Evolutionary conservation across 2,329 filamentous ascomycete genomes (phyloP).

Genomic region (Zymoseptoria ardabiliae): DNA sequence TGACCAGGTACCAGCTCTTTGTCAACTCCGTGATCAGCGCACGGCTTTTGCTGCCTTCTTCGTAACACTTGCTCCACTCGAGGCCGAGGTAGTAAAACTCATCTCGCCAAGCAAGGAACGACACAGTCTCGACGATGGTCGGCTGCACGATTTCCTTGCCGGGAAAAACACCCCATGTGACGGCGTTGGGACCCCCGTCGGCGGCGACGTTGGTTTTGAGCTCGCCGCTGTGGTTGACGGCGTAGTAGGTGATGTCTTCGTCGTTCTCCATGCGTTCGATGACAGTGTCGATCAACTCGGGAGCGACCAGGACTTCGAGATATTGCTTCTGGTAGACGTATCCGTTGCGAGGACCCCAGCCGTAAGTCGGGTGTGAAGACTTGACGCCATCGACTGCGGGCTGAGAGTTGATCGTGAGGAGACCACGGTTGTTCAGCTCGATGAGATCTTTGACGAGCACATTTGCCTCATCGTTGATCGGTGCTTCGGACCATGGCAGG

Average conservation of each 20-base stretch:
- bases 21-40: slow-evolving; percentile 75
- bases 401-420: slow-evolving; percentile 96
- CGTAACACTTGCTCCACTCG: slow-evolving; percentile 91
- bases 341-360: slow-evolving; percentile 90
- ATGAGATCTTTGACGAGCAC: slow-evolving; percentile 70
- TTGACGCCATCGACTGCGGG: slow-evolving; percentile 87
- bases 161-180: slow-evolving; percentile 98
- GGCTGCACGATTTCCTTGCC: slow-evolving; percentile 99
- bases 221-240: slow-evolving; percentile 74
- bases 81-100: slow-evolving; percentile 88
- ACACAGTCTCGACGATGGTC: slow-evolving; percentile 97
- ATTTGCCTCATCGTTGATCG: slow-evolving; percentile 75
- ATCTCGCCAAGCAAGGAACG: slow-evolving; percentile 97
- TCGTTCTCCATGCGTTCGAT: slow-evolving; percentile 69
- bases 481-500: slow-evolving; percentile 88
- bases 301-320: slow-evolving; percentile 80
- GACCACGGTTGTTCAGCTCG: slow-evolving; percentile 73
- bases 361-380: slow-evolving; percentile 77
- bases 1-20: slow-evolving; percentile 87
- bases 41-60: slow-evolving; percentile 66
- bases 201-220: slow-evolving; percentile 77
- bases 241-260: slow-evolving; percentile 85
- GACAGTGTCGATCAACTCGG: slow-evolving; percentile 69
- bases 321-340: slow-evolving; percentile 99
- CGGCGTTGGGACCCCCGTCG: slow-evolving; percentile 81